Base-by-base conservation (phyloP, 352 stramenopile genomes). In the Phytophthora pisi region DNA sequence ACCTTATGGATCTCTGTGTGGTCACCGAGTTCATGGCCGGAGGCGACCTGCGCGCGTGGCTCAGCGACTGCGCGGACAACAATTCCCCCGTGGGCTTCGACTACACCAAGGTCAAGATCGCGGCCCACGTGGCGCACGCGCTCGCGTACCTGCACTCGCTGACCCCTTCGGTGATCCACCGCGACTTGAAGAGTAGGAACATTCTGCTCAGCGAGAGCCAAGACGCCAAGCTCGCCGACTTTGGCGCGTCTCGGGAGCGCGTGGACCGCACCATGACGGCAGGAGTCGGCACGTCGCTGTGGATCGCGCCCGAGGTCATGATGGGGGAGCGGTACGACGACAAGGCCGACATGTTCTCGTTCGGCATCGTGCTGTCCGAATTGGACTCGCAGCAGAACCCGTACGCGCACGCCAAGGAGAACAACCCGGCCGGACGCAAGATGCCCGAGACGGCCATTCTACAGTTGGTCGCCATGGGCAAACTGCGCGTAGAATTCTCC, bases 11-110 rank as follows among this genome's bases (percentile, higher is more conserved):
- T 16, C 59, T 89, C n/a, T 79, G 77, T 45, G 77, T 88, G 3
- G 63, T 91, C 6, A 85, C 77, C 5, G 81, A 91, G 57, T 89
- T 74, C 67, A 87, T 91, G 79, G 71, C 72, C 34, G 82, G 82
- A 38, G 82, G 82, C 11, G 77, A 91, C 51, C 60, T 91, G 40
- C 70, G 78, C 15, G 65, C 66, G 8, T 74, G 84, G 61, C 65
- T 91, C 2, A 63, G 63, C 38, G 59, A 69, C 15, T 77, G 72
- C 4, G 66, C 74, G 4, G 63, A 77, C 15, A 67, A 71, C 1
- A 16, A 57, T 5, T 26, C 26, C 7, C 68, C 61, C 0, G 51
- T 66, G 1, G 80, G 80, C 3, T 85, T 86, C 50, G 75, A 86
- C 49, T 64, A 57, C 24, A 50, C 58, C 1, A 87, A 84, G 49